A percentile compares a stretch with the other conserved stretches of the same genome.
Conservation (phyloP, 345 rosid genomes). For the Aethionema arabicum region DNA sequence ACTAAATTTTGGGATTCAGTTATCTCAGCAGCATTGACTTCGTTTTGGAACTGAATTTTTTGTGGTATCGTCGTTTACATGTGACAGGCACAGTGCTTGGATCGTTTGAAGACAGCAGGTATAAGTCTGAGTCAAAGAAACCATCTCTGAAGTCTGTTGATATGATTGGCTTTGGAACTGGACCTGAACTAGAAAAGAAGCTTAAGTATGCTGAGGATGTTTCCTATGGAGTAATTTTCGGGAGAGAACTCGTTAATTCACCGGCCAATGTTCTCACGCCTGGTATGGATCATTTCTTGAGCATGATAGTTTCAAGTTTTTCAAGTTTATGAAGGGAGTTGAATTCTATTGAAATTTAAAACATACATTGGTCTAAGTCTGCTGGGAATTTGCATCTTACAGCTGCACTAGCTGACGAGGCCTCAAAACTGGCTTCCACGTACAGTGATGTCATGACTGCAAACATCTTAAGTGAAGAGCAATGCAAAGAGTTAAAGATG, state of each 20-base stretch:
- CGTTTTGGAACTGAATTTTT: slow-evolving; percentile 2
- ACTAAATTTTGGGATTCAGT: background rate
- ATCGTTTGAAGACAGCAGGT: slow-evolving; percentile 72
- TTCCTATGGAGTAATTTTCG: slow-evolving; percentile 72
- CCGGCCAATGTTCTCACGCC: slow-evolving; percentile 97
- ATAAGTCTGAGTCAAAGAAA: slow-evolving; percentile 75
- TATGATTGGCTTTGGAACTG: slow-evolving; percentile 83
- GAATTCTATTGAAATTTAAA: background rate
- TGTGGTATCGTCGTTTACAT: slow-evolving; percentile 10
- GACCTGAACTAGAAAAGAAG: slow-evolving; percentile 77
- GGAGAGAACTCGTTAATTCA: slow-evolving; percentile 89
- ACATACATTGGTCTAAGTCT: background rate
- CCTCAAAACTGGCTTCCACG: slow-evolving; percentile 73
- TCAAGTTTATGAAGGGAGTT: slow-evolving; percentile 1
- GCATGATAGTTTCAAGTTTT: background rate
- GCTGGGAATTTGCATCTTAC: slow-evolving; percentile 35
- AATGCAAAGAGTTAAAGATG: slow-evolving; percentile 91
- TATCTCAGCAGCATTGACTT: background rate
- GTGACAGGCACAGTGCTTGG: slow-evolving; percentile 72
- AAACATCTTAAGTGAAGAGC: slow-evolving; percentile 69
- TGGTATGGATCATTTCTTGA: slow-evolving; percentile 44
- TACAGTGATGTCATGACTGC: slow-evolving; percentile 78
- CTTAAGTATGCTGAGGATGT: slow-evolving; percentile 82
- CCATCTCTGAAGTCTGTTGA: slow-evolving; percentile 67
- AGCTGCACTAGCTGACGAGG: slow-evolving; percentile 89